phyloP scores from a whole-genome alignment of 352 stramenopile species.

The Phytophthora cactorum region DNA sequence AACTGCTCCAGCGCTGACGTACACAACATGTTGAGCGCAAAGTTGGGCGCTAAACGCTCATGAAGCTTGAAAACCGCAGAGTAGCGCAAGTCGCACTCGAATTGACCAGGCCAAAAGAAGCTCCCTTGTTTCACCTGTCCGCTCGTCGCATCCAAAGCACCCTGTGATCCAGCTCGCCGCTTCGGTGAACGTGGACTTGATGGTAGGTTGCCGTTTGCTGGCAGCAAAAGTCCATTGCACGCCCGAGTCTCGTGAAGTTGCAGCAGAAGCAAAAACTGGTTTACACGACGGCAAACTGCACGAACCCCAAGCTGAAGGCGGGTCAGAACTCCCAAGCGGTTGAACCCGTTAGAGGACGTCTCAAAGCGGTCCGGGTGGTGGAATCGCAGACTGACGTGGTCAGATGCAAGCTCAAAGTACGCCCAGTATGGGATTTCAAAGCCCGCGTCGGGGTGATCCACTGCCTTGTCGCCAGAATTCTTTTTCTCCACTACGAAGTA shows the following conservation, averaged over 20 bases:
- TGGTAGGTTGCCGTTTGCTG: constrained; percentile 40
- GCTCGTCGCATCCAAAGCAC: constrained; percentile 18
- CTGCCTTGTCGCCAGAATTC: not conserved
- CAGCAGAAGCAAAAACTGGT: constrained; percentile 83
- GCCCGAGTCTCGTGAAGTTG: constrained; percentile 86
- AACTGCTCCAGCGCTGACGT: constrained; percentile 89
- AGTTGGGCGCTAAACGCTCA: constrained; percentile 75
- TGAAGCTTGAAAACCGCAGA: constrained; percentile 81
- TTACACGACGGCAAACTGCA: constrained; percentile 77
- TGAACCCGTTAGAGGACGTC: constrained; percentile 31
- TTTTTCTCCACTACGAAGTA: constrained; percentile 75
- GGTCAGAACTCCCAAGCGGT: constrained; percentile 74
- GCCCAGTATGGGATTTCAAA: constrained; percentile 84
- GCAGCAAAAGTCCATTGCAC: constrained; percentile 77
- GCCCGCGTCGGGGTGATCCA: not conserved
- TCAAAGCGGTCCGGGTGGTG: constrained; percentile 59
- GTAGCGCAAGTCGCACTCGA: constrained; percentile 86
- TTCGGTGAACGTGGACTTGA: constrained; percentile 53
- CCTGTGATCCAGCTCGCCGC: constrained; percentile 37
- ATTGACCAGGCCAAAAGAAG: constrained; percentile 90
- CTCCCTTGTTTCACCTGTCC: constrained; percentile 23
- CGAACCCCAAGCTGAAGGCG: constrained; percentile 75
- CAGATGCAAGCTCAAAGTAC: constrained; percentile 68
- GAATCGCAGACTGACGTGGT: constrained; percentile 59
- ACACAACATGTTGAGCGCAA: constrained; percentile 84